A percentile compares a stretch with the other conserved stretches of the same genome.
phyloP scores from a whole-genome alignment of 768 basidiomycete species.

The Mycena galopus region DNA sequence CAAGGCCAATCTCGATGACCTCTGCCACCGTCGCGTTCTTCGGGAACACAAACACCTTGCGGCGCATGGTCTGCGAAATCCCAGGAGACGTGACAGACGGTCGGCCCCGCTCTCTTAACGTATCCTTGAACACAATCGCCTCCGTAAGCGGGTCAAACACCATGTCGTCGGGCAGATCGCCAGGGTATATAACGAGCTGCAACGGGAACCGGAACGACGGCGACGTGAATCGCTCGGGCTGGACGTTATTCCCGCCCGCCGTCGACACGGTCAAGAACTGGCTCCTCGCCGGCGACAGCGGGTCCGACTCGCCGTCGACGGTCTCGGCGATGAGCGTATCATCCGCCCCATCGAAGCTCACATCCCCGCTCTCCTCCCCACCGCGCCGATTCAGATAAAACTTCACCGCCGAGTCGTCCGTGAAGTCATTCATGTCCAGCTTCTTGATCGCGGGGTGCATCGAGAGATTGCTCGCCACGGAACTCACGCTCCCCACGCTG shows the following conservation, averaged over 20 bases:
- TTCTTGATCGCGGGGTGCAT: constrained; percentile 97
- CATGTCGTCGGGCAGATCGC: constrained; percentile 95
- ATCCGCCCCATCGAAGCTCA: constrained; percentile 56
- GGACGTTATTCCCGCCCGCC: constrained; percentile 57
- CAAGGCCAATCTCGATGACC: constrained; percentile 92
- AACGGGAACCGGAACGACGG: constrained; percentile 89
- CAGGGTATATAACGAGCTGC: constrained; percentile 88
- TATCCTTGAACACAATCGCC: constrained; percentile 90
- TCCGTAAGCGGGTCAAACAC: constrained; percentile 93
- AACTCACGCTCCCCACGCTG: constrained; percentile 93
- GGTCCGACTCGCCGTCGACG: constrained; percentile 43
- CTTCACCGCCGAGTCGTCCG: constrained; percentile 96
- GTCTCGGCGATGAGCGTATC: constrained; percentile 57
- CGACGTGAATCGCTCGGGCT: constrained; percentile 82
- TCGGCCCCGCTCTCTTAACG: constrained; percentile 69
- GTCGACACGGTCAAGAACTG: constrained; percentile 58
- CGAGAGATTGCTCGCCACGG: constrained; percentile 91
- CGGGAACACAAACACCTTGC: constrained; percentile 92
- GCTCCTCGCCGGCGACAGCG: constrained; percentile 38
- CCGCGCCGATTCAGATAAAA: constrained; percentile 88
- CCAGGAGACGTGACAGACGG: constrained; percentile 60
- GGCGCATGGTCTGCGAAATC: constrained; percentile 71
- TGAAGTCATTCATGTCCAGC: constrained; percentile 96
- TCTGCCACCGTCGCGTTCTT: constrained; percentile 97
- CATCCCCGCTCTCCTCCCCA: constrained; percentile 54